These are phyloP conservation scores for Termitomyces sp. DNA, from an alignment of 768 basidiomycete genomes.

Conservation along the genomic window DNA sequence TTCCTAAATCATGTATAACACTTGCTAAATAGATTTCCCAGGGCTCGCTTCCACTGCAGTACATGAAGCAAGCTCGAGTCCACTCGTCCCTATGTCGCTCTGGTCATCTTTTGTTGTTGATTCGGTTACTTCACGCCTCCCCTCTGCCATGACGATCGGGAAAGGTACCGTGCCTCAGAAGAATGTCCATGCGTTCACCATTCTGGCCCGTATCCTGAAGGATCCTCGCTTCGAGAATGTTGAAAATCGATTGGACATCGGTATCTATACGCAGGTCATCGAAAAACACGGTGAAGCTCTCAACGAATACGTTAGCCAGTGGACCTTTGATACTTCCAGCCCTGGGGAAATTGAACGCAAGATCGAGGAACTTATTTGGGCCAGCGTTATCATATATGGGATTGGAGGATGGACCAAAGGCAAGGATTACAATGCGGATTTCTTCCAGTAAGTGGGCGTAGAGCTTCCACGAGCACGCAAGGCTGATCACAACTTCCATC, in stretches of 20 bases:
- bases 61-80: slow-evolving; percentile 32
- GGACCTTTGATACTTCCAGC: slow-evolving; percentile 35
- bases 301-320: slow-evolving; percentile 36
- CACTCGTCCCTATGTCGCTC: slow-evolving; percentile 27
- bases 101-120: slow-evolving; percentile 12
- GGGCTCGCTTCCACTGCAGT: slow-evolving; percentile 50
- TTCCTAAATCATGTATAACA: not conserved
- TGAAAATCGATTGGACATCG: slow-evolving; percentile 10
- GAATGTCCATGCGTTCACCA: slow-evolving; percentile 42
- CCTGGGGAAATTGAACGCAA: slow-evolving; percentile 44
- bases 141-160: slow-evolving; percentile 1
- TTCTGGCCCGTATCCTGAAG: slow-evolving; percentile 51
- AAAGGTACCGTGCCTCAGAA: not conserved
- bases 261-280: slow-evolving; percentile 30
- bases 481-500: not conserved
- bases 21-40: not conserved
- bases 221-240: slow-evolving; percentile 35
- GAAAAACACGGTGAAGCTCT: slow-evolving; percentile 37
- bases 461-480: not conserved
- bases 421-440: slow-evolving; percentile 49
- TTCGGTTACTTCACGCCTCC: not conserved
- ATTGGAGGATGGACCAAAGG: slow-evolving; percentile 46
- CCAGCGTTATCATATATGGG: slow-evolving; percentile 48
- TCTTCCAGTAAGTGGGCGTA: slow-evolving; percentile 47
- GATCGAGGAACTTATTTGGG: slow-evolving; percentile 62